Conservation (phyloP, 768 basidiomycete species). For the Paxillus rubicundulus region DNA sequence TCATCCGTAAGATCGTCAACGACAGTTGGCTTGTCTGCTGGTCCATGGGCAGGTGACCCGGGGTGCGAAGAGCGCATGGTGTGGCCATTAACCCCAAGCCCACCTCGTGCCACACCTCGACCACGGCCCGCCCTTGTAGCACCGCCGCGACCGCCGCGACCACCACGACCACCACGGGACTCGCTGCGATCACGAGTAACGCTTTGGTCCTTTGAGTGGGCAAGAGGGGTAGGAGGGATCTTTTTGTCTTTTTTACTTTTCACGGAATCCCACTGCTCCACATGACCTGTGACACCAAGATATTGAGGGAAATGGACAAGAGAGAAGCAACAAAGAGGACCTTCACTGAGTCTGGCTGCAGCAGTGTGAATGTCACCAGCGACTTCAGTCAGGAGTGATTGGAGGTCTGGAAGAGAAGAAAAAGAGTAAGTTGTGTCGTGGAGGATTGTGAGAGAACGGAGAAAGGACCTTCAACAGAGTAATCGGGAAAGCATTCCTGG, state of each 20-base stretch:
- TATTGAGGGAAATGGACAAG: constrained; percentile 7
- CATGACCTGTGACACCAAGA: constrained; percentile 49
- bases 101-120: constrained; percentile 41
- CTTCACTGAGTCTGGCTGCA: constrained; percentile 73
- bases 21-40: constrained; percentile 21
- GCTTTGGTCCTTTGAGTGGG: constrained; percentile 47
- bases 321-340: constrained; percentile 33
- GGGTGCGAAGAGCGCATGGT: constrained; percentile 23
- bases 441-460: constrained; percentile 5
- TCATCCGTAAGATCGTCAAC: constrained; percentile 22
- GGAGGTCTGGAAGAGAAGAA: constrained; percentile 47
- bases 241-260: constrained; percentile 90
- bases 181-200: constrained; percentile 33
- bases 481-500: constrained; percentile 68
- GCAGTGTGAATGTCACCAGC: constrained; percentile 69
- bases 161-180: constrained; percentile 55
- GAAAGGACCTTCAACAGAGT: constrained; percentile 63
- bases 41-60: constrained; percentile 34
- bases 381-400: constrained; percentile 64
- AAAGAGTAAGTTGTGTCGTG: constrained; percentile 28
- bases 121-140: constrained; percentile 47
- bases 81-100: constrained; percentile 33
- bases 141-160: constrained; percentile 58
- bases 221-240: constrained; percentile 36
- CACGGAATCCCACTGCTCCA: constrained; percentile 80